Base-by-base conservation (phyloP, 148 eudicot species). In the Gaultheria prostrata region DNA sequence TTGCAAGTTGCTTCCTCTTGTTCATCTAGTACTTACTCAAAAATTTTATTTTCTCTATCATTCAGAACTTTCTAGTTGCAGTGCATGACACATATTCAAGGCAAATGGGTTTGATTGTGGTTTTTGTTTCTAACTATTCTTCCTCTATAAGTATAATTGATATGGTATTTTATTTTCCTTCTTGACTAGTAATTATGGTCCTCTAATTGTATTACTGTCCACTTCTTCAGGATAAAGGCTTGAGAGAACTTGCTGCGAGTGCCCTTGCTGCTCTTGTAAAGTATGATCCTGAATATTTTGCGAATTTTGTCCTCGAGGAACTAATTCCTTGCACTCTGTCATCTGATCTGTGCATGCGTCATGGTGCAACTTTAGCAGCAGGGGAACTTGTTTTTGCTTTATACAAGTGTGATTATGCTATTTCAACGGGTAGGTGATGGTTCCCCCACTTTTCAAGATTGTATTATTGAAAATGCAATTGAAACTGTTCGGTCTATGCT, bases 271-370 rank as follows among this genome's bases (percentile, higher is more conserved):
- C 92, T 77, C 97, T 97, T 88, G 99, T 95, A 67, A 89, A 90
- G 84, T 97, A 90, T 80, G 91, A 95, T 69, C 94, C 93, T 65
- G 92, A 89, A 78, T 89, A 93, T 84, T 93, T 90, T 93, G 95
- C 96, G 30, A 88, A 90, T 81, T 86, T 74, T 80, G 91, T 90
- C 85, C 82, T 97, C 46, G 96, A 89, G 73, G 92, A 91, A 86
- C 76, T 97, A 82, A 90, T 95, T 78, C 94, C 96, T 45, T 89
- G 91, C 90, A 97, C 97, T 85, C 91, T 97, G 73, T 93, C 99
- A 78, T 89, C 98, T 85, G 99, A 97, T 90, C 90, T 97, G 82
- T 94, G 97, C 89, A 90, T 88, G 93, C 98, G 99, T 80, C 98
- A 97, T 88, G 99, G 99, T 88, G 95, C 99, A 89, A 91, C 97